Evolutionary conservation across 805 yeast species (phyloP).

Genomic region (Yamadazyma insecticola): DNA sequence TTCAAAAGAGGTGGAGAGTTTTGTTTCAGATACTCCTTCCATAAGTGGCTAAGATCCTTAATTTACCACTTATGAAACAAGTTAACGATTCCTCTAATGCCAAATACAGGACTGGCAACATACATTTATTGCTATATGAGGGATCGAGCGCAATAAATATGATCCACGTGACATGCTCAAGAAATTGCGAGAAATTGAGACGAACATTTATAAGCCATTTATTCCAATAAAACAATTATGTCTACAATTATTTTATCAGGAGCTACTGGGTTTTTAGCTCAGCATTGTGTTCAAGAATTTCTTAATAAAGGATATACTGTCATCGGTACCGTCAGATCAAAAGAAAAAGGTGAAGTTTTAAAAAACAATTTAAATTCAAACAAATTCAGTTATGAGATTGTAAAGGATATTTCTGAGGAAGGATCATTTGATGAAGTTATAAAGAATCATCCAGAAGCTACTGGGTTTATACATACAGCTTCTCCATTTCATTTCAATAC

Average conservation of each 20-base stretch:
- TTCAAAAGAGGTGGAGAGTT: too few species aligned
- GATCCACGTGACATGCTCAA: too few species aligned
- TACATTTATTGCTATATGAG: too few species aligned
- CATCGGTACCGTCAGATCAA: constrained; percentile 17
- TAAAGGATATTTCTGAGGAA: constrained; percentile 42
- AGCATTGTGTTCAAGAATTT: constrained; percentile 39
- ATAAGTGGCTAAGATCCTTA: too few species aligned
- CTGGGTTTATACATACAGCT: constrained; percentile 57
- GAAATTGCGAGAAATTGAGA: too few species aligned
- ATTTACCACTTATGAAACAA: too few species aligned
- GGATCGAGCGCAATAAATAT: too few species aligned
- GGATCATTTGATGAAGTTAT: constrained; percentile 45
- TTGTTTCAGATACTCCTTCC: too few species aligned
- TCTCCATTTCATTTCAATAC: constrained; percentile 50
- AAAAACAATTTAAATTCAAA: constrained; percentile 21
- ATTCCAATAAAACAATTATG: too few species aligned
- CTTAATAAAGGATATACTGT: constrained; percentile 39
- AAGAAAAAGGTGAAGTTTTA: constrained; percentile 26
- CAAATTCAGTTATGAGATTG: constrained; percentile 40
- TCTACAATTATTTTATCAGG: constrained; percentile 43
- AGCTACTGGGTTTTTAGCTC: constrained; percentile 51
- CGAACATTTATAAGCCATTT: too few species aligned
- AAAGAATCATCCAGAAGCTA: constrained; percentile 45
- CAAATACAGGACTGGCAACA: too few species aligned
- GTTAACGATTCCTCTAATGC: too few species aligned